phyloP scores from a whole-genome alignment of 169 alveolate species.

The Cryptosporidium viatorum region DNA sequence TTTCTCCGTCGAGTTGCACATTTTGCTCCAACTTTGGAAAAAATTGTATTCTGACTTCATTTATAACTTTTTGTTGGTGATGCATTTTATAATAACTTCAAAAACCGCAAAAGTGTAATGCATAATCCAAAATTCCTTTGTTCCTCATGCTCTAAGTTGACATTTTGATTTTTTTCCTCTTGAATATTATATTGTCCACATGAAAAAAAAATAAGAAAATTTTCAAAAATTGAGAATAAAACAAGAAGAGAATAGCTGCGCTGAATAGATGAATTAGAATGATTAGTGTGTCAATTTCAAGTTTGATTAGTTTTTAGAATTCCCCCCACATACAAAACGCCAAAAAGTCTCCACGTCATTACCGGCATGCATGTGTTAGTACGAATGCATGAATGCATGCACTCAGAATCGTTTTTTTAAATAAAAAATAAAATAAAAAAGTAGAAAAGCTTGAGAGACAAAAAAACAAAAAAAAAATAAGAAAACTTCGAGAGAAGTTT shows the following conservation, averaged over 20 bases:
- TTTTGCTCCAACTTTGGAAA: conserved; percentile 1
- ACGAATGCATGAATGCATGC: conserved; percentile 49
- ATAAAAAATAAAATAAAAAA: not conserved
- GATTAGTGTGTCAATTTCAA: not conserved
- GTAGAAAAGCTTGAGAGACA: not conserved
- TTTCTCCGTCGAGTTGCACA: conserved; percentile 11
- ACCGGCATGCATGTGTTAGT: conserved; percentile 1
- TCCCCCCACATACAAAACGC: not conserved
- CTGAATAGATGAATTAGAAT: not conserved
- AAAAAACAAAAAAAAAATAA: not conserved
- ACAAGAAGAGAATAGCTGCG: no score
- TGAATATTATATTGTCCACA: not conserved
- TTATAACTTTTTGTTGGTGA: conserved; percentile 59
- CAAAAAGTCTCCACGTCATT: not conserved
- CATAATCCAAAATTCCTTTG: not conserved
- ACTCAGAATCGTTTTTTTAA: conserved; percentile 53
- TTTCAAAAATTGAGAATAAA: no score
- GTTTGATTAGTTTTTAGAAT: not conserved
- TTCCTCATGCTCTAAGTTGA: not conserved
- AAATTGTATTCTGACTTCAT: conserved; percentile 9
- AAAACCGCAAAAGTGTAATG: conserved; percentile 12
- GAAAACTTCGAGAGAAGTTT: not conserved
- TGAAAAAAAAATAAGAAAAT: not conserved
- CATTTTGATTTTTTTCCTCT: not conserved
- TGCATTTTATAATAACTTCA: conserved; percentile 61